Conservation (phyloP, 164 flowering plant species). For the Stephania yunnanensis region DNA sequence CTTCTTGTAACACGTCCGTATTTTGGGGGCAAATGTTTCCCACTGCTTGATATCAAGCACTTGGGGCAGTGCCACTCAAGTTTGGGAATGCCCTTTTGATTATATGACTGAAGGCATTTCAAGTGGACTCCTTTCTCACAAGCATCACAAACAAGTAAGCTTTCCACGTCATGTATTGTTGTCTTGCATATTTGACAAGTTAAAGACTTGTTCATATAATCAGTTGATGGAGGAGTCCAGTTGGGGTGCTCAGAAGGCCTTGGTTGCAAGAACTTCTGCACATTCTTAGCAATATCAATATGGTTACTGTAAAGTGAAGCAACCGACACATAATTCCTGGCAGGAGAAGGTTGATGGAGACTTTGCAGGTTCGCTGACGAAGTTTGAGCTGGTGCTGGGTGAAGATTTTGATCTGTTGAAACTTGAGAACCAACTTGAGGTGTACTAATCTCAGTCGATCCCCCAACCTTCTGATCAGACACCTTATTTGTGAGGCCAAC, state of each 20-base stretch:
- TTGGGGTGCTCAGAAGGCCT: constrained; percentile 46
- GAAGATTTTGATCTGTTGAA: constrained; percentile 35
- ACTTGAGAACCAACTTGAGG: constrained; percentile 33
- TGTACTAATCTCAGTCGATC: constrained; percentile 23
- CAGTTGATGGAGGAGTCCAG: constrained; percentile 86
- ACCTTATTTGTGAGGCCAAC: constrained; percentile 39
- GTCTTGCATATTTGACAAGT: constrained; percentile 71
- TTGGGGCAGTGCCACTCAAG: constrained; percentile 87
- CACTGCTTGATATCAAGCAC: constrained; percentile 61
- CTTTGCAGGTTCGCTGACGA: constrained; percentile 28
- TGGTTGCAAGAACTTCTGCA: constrained; percentile 70
- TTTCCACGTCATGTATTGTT: constrained; percentile 55
- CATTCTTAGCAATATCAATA: constrained; percentile 57
- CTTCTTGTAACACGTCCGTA: constrained; percentile 92
- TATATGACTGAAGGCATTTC: constrained; percentile 60
- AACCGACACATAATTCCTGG: constrained; percentile 29
- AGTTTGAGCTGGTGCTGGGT: constrained; percentile 38
- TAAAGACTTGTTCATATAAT: constrained; percentile 78
- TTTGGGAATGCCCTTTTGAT: constrained; percentile 61
- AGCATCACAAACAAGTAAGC: constrained; percentile 80
- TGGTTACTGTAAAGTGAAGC: constrained; percentile 39
- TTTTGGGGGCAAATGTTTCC: constrained; percentile 88
- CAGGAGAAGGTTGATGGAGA: constrained; percentile 45
- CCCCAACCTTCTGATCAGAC: constrained; percentile 36
- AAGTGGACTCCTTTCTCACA: constrained; percentile 90